Percentiles rank a stretch among this genome's conserved stretches.
These are phyloP conservation scores for Colletotrichum trifolii DNA, from an alignment of 2,329 filamentous ascomycete species.

Conservation along the genomic window DNA sequence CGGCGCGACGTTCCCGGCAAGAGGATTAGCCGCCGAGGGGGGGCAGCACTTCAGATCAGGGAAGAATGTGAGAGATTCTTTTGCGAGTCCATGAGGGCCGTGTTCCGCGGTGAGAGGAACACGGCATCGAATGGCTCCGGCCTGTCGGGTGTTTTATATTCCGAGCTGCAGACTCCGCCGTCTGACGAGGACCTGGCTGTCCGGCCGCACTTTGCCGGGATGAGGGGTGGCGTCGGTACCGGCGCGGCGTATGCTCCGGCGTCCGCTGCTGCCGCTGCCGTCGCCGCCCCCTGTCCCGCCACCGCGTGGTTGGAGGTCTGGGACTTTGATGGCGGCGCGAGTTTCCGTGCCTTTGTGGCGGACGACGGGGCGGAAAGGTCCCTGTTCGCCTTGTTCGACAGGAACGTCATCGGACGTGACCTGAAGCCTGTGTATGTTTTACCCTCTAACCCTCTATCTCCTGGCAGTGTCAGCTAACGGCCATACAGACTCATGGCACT, in stretches of 20 bases:
- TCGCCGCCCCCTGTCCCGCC: conserved; percentile 38
- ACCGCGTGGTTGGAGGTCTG: conserved; percentile 80
- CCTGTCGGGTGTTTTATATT: conserved; percentile 78
- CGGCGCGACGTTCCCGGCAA: conserved; percentile 52
- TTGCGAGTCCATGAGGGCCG: conserved; percentile 92
- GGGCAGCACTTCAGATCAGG: conserved; percentile 96
- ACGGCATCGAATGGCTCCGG: conserved; percentile 81
- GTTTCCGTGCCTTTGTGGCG: conserved; percentile 87
- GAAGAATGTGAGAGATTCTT: conserved; percentile 99
- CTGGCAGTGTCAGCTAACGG: conserved; percentile 41
- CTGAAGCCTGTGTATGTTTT: conserved; percentile 86
- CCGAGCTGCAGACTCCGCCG: conserved; percentile 65
- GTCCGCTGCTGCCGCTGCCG: conserved; percentile 4
- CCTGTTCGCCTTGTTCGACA: conserved; percentile 89
- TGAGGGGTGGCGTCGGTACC: neutral
- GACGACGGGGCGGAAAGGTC: conserved; percentile 76
- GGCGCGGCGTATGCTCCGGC: too few species aligned
- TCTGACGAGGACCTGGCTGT: conserved; percentile 58
- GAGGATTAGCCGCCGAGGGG: conserved; percentile 73
- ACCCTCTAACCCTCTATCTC: too few species aligned
- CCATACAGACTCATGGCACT: conserved; percentile 80
- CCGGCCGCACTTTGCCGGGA: conserved; percentile 39
- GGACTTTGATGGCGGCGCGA: conserved; percentile 86
- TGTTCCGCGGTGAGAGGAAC: conserved; percentile 97
- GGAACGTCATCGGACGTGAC: conserved; percentile 75